These are phyloP conservation scores for Emericellopsis terricola DNA, from an alignment of 495 filamentous ascomycete genomes.

Conservation along the genomic window DNA sequence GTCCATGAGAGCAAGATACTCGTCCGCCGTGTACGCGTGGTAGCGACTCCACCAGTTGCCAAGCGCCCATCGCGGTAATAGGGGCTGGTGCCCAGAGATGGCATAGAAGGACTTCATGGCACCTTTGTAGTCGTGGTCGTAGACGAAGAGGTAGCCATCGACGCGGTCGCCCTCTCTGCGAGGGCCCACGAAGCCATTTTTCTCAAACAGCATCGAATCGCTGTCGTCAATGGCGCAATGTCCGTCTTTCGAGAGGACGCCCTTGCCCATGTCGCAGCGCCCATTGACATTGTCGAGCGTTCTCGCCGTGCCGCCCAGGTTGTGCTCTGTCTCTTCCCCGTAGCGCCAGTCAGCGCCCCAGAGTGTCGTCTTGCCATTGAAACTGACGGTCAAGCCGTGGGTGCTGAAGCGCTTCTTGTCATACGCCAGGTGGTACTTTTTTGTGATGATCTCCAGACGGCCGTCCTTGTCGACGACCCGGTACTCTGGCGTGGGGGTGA, in stretches of 20 bases:
- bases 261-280: conserved; percentile 24
- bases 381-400: conserved; percentile 20
- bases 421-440: conserved; percentile 31
- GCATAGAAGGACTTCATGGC: conserved; percentile 37
- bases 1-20: conserved; percentile 35
- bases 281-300: conserved; percentile 37
- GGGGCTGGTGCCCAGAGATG: conserved; percentile 34
- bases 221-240: conserved; percentile 34
- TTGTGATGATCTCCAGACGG: conserved; percentile 29
- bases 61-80: conserved; percentile 36
- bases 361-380: conserved; percentile 9
- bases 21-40: conserved; percentile 28
- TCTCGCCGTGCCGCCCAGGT: conserved; percentile 31
- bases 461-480: conserved; percentile 17
- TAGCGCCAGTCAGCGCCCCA: conserved; percentile 30
- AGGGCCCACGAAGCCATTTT: conserved; percentile 27
- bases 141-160: conserved; percentile 40
- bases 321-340: conserved; percentile 9
- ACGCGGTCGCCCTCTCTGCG: conserved; percentile 18
- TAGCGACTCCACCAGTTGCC: conserved; percentile 50
- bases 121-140: conserved; percentile 32
- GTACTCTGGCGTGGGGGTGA: conserved; percentile 30
- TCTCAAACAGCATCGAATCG: conserved; percentile 37
- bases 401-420: conserved; percentile 30
- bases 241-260: conserved; percentile 27